A percentile compares a stretch with the other conserved stretches of the same genome.
phyloP scores from a whole-genome alignment of 2,329 filamentous ascomycete genomes.

The Alternaria gansuensis region DNA sequence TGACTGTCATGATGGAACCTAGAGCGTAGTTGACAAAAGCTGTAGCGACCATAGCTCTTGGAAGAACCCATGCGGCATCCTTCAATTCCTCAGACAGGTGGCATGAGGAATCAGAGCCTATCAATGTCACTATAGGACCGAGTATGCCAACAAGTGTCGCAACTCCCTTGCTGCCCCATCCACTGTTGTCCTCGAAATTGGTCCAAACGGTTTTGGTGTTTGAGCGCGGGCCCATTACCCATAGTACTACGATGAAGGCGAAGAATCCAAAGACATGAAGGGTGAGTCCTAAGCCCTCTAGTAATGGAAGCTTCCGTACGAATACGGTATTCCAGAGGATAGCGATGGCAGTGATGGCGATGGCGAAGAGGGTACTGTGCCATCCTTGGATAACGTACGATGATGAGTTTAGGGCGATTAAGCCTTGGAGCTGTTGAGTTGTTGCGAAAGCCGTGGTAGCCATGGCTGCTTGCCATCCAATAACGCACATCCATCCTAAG shows the following conservation, averaged over 20 bases:
- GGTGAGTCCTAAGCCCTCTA: conserved; percentile 59
- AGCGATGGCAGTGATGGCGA: conserved; percentile 54
- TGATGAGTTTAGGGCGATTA: conserved; percentile 52
- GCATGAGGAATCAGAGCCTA: conserved; percentile 43
- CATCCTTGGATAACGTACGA: conserved; percentile 54
- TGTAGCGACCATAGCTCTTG: conserved; percentile 55
- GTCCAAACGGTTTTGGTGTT: conserved; percentile 36
- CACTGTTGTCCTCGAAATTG: conserved; percentile 39
- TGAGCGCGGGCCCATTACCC: conserved; percentile 41
- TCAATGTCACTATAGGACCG: conserved; percentile 33
- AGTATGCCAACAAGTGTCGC: conserved; percentile 38
- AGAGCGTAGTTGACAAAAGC: conserved; percentile 50
- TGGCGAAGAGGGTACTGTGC: conserved; percentile 61
- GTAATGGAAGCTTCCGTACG: conserved; percentile 56
- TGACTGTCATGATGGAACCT: conserved; percentile 52
- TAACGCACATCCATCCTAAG: conserved; percentile 52
- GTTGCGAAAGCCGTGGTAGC: conserved; percentile 45
- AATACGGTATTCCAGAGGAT: conserved; percentile 58
- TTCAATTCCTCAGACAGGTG: conserved; percentile 49
- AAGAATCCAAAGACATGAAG: conserved; percentile 62
- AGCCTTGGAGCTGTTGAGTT: conserved; percentile 44
- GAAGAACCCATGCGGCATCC: conserved; percentile 48
- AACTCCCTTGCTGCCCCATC: conserved; percentile 39
- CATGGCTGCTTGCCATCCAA: conserved; percentile 52
- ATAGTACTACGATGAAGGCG: conserved; percentile 54